These are phyloP conservation scores for Bipolaris cookei DNA, from an alignment of 2,329 filamentous ascomycete genomes.

Conservation along the genomic window DNA sequence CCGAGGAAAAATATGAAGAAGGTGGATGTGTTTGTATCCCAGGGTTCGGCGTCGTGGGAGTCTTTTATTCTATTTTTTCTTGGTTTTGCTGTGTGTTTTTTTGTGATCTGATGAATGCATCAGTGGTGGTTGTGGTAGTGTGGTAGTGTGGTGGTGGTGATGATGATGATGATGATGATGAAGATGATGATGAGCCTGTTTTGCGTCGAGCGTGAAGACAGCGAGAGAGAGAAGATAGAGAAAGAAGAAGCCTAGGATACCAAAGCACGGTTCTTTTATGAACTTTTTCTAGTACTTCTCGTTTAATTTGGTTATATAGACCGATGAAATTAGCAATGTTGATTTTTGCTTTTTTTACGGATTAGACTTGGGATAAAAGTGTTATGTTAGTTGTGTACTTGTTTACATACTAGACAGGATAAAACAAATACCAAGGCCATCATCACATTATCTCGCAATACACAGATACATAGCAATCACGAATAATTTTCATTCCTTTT, in stretches of 20 bases:
- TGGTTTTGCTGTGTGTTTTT: background rate
- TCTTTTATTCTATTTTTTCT: background rate
- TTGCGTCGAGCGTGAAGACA: background rate
- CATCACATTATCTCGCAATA: too few relatives aligned
- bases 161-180: background rate
- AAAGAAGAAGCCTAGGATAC: constrained; percentile 1
- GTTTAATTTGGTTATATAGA: background rate
- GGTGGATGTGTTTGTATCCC: background rate
- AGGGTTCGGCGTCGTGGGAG: constrained; percentile 3
- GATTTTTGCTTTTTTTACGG: background rate
- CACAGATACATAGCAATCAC: too few relatives aligned
- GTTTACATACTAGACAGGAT: too few relatives aligned
- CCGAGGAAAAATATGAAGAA: background rate
- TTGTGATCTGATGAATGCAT: background rate
- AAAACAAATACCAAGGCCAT: too few relatives aligned
- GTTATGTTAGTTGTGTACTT: too few relatives aligned
- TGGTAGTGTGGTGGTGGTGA: background rate
- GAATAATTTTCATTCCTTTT: too few relatives aligned
- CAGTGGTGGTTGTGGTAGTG: background rate
- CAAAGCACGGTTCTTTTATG: constrained; percentile 2
- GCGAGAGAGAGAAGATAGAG: background rate
- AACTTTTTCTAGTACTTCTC: background rate
- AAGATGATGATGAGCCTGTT: background rate
- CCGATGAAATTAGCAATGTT: background rate
- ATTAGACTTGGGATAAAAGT: too few relatives aligned